Evolutionary conservation across 495 filamentous ascomycete species (phyloP).

Genomic region (Podospora pseudoanserina): DNA sequence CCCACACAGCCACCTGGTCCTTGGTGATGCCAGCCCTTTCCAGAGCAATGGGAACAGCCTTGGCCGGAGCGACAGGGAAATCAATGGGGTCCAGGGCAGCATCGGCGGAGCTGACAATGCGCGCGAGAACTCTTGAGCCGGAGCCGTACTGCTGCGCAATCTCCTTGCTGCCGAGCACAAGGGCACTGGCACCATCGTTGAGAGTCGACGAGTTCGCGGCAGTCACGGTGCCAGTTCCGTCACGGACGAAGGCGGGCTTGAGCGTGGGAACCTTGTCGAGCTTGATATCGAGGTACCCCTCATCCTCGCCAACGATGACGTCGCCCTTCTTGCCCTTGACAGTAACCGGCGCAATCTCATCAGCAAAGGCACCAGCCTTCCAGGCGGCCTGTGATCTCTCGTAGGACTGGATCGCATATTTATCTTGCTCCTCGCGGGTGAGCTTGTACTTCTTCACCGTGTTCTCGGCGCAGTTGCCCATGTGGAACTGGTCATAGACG

Average conservation of each 20-base stretch:
- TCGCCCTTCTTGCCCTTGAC: conserved; percentile 82
- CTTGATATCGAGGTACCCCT: conserved; percentile 82
- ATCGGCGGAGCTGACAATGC: conserved; percentile 82
- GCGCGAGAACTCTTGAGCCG: conserved; percentile 71
- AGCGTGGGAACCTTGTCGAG: conserved; percentile 78
- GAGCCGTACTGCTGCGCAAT: conserved; percentile 71
- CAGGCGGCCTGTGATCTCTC: conserved; percentile 87
- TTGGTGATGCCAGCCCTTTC: conserved; percentile 82
- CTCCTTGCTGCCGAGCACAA: conserved; percentile 75
- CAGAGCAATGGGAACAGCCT: conserved; percentile 88
- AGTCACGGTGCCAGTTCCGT: conserved; percentile 84
- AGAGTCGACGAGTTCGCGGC: conserved; percentile 90
- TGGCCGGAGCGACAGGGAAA: conserved; percentile 89
- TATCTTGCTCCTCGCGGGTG: conserved; percentile 78
- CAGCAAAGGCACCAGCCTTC: conserved; percentile 70
- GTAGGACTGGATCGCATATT: conserved; percentile 85
- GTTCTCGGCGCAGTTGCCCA: conserved; percentile 96
- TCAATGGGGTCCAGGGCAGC: conserved; percentile 91
- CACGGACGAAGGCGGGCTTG: conserved; percentile 85
- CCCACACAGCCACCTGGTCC: conserved; percentile 89
- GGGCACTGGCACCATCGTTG: conserved; percentile 90
- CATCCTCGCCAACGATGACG: conserved; percentile 71
- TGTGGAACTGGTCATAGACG: conserved; percentile 93
- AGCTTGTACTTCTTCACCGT: conserved; percentile 85
- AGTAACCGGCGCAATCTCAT: conserved; percentile 83